These are phyloP conservation scores for Pyrrhoderma lamaoense DNA, from an alignment of 1,284 basidiomycete genomes.

Conservation along the genomic window DNA sequence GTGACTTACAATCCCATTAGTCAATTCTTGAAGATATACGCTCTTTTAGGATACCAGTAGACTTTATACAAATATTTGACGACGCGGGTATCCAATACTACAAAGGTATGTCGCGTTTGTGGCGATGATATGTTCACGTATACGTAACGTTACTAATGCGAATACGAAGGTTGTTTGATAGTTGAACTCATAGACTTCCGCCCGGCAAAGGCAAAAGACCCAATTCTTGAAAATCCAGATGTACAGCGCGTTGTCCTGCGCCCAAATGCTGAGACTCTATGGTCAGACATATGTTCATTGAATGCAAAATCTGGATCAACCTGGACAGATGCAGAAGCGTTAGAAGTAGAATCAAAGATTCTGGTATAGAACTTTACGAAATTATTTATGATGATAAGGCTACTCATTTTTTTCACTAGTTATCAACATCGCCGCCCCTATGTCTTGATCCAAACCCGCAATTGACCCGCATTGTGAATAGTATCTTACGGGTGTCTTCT, in stretches of 20 bases:
- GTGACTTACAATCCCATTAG: constrained; percentile 32
- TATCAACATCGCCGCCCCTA: constrained; percentile 62
- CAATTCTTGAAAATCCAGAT: constrained; percentile 48
- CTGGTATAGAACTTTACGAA: constrained; percentile 40
- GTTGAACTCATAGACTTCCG: constrained; percentile 73
- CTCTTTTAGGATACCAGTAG: constrained; percentile 70
- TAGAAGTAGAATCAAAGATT: constrained; percentile 64
- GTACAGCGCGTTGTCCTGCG: constrained; percentile 63
- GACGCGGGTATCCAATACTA: constrained; percentile 64
- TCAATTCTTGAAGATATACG: constrained; percentile 72
- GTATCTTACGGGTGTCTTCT: constrained; percentile 57
- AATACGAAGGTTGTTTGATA: constrained; percentile 60
- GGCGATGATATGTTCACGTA: too few relatives aligned
- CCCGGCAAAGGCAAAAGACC: constrained; percentile 46
- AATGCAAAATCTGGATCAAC: constrained; percentile 47
- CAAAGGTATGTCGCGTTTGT: constrained; percentile 44
- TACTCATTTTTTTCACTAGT: constrained; percentile 32
- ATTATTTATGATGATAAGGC: constrained; percentile 1
- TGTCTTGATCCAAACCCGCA: constrained; percentile 72
- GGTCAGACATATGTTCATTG: constrained; percentile 65
- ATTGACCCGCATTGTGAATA: constrained; percentile 65
- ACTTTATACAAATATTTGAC: constrained; percentile 73
- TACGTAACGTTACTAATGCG: constrained; percentile 1
- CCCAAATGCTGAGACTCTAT: constrained; percentile 66
- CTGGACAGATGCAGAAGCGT: constrained; percentile 62